phyloP scores from a whole-genome alignment of 2,329 filamentous ascomycete genomes.

The Cadophora gregata region DNA sequence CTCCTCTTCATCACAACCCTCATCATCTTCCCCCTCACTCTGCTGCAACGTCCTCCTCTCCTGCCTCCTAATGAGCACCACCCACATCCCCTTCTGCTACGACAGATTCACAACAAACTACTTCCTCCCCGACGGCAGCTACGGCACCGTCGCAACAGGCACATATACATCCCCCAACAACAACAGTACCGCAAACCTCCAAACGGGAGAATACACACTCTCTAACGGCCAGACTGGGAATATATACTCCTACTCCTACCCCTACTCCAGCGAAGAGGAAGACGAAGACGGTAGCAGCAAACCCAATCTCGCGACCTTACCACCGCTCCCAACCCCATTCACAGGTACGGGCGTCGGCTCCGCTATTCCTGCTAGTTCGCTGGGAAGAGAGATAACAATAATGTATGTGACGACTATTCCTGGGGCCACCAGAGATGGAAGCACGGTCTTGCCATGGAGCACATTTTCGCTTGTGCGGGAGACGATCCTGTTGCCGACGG shows the following conservation, averaged over 20 bases:
- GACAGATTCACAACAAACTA: constrained; percentile 59
- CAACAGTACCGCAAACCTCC: constrained; percentile 49
- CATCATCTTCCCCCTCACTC: constrained; percentile 30
- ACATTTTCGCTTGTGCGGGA: not conserved
- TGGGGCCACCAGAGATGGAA: constrained; percentile 32
- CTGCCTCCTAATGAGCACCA: constrained; percentile 38
- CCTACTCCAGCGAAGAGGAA: no score
- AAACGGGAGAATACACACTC: constrained; percentile 52
- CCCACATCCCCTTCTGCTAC: constrained; percentile 56
- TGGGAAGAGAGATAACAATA: constrained; percentile 48
- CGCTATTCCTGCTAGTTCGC: constrained; percentile 51
- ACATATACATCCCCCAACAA: constrained; percentile 48
- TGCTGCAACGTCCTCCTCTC: constrained; percentile 38
- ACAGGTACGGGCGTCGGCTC: constrained; percentile 53
- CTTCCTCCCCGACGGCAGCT: constrained; percentile 53
- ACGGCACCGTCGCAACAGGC: constrained; percentile 52
- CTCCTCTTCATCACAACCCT: not conserved
- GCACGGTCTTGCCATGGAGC: constrained; percentile 25
- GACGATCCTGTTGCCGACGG: not conserved
- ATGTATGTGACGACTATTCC: constrained; percentile 40
- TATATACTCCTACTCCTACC: no score
- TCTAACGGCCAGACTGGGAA: constrained; percentile 49
- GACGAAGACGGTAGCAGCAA: constrained; percentile 41
- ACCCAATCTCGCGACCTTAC: constrained; percentile 52
- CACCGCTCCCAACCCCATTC: constrained; percentile 51